Base-by-base conservation (phyloP, 2,329 filamentous ascomycete genomes). In the Phialophora chinensis region DNA sequence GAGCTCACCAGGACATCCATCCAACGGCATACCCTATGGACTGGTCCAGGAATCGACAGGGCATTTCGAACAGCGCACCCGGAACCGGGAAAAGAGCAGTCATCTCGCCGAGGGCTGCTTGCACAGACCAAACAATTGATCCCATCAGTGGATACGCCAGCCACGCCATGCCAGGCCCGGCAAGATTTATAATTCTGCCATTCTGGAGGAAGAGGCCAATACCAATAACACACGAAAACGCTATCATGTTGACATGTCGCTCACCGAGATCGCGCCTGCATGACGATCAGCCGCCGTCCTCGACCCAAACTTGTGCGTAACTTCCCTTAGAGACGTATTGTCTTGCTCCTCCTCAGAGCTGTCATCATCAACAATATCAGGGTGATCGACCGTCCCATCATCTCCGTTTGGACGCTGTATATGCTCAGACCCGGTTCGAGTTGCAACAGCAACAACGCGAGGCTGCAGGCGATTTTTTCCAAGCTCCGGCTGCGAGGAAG, bases 101-200 rank as follows among this genome's bases (percentile, higher is more conserved):
- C 77, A 78, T 79, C 66, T 79, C 77, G 5, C 80, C 79, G 5
- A 82, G 67, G 56, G 78, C 79, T 12, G 79, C 79, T 81, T 79
- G 2, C 2, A 80, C 79, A 1, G 79, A 78, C 1, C 78, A 79
- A 44, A 82, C 79, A 31, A 82, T 76, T 3, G 77, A 79, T 27
- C 79, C 80, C 73, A 81, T 80, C 23, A 82, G 73, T 0, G 81
- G 62, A 63, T 82, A 82, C 17, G 64, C 67, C 57, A 72, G 50
- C 38, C 66, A 47, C 3, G 67, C 69, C 23, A 60, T 55, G 23
- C 69, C 67, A 7, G 69, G 70, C 7, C 70, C 70, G 14, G 62
- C 62, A 25, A 64, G 53, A 31, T 47, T 60, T 6, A 71, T 67
- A 25, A 69, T 56, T 52, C 60, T 71, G 27, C 70, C 70, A 35